Evolutionary conservation across 208 protist genomes (phyloP).

Genomic region (Porcisia hertigi): DNA sequence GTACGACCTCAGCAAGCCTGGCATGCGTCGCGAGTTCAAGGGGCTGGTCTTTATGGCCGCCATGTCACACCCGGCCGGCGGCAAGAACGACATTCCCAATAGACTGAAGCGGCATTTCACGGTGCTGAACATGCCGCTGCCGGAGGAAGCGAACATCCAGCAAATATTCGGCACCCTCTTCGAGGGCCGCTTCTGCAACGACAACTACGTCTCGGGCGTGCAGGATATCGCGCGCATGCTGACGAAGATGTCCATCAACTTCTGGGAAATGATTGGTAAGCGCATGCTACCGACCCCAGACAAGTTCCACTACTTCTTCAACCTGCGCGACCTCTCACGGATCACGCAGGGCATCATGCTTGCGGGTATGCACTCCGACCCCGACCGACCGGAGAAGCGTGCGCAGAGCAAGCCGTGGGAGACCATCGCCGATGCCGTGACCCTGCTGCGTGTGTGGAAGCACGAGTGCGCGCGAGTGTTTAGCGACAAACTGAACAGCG

Average conservation of each 20-base stretch:
- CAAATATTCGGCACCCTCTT: constrained; percentile 93
- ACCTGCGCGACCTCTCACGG: constrained; percentile 96
- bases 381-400: constrained; percentile 89
- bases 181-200: constrained; percentile 90
- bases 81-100: constrained; percentile 98
- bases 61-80: constrained; percentile 97
- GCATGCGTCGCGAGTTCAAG: constrained; percentile 94
- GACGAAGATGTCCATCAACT: constrained; percentile 93
- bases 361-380: constrained; percentile 82
- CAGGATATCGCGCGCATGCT: constrained; percentile 90
- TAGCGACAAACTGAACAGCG: constrained; percentile 95
- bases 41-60: constrained; percentile 96
- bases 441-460: constrained; percentile 95
- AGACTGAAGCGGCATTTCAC: constrained; percentile 97
- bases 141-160: constrained; percentile 94
- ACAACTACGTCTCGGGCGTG: constrained; percentile 82
- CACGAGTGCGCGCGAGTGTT: constrained; percentile 98
- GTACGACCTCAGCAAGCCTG: constrained; percentile 89
- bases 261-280: constrained; percentile 89
- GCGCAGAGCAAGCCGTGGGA: constrained; percentile 84
- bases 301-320: constrained; percentile 99
- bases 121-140: constrained; percentile 97
- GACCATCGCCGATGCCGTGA: constrained; percentile 68
- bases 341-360: constrained; percentile 96
- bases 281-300: constrained; percentile 97